Evolutionary conservation across 306 rosid species (phyloP), one percentile per base, ranked within the genome.

Genomic region (Astragalus glycyphyllos): DNA sequence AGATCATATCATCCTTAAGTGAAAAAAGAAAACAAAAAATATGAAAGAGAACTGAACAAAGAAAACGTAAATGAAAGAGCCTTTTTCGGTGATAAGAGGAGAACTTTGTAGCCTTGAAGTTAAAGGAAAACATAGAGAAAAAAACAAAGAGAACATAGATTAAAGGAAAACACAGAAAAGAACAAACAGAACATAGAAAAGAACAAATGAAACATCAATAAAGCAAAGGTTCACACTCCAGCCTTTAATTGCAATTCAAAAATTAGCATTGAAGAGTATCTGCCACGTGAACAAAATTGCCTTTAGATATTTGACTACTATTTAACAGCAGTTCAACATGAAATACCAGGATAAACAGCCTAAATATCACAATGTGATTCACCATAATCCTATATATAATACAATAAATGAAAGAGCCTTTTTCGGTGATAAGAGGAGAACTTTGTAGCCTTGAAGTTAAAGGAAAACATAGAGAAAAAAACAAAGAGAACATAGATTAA

Each of bases 401-500:
- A 68, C 16, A 16, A 2, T 17, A 68, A 41, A n/a, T n/a, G n/a
- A n/a, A n/a, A n/a, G n/a, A n/a, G n/a, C n/a, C n/a, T n/a, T n/a
- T n/a, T n/a, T n/a, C n/a, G n/a, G n/a, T n/a, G n/a, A n/a, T n/a
- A n/a, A n/a, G n/a, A n/a, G n/a, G n/a, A n/a, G n/a, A n/a, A n/a
- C n/a, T n/a, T n/a, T n/a, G n/a, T n/a, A n/a, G n/a, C n/a, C n/a
- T 20, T 29, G 23, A 11, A 31, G 10, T 15, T 0, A 49, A 63
- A 16, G 11, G 15, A 20, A 15, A 51, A 9, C 16, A 56, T 23
- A 69, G 6, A 69, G 6, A 63, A 47, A 20, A 37, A 14, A 17
- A 16, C 68, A 65, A 45, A 42, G 38, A 26, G 45, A 48, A 12
- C 68, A 59, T 11, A n/a, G n/a, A n/a, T n/a, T n/a, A n/a, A n/a